A percentile compares a stretch with the other conserved stretches of the same genome.
These are phyloP conservation scores for Trichophyton equinum DNA, from an alignment of 2,329 filamentous ascomycete genomes.

Conservation along the genomic window DNA sequence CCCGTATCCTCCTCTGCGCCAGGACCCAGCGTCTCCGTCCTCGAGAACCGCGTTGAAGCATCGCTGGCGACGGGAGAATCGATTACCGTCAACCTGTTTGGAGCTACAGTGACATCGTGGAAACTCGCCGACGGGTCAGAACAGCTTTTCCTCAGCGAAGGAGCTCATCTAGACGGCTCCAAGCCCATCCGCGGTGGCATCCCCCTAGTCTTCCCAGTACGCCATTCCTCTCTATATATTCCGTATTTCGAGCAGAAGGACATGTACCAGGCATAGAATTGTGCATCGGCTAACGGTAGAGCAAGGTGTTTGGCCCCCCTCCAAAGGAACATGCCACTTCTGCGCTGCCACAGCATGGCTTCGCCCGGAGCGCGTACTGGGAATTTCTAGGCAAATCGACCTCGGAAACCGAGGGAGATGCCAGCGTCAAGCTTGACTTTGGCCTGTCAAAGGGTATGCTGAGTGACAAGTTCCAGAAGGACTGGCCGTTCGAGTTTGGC, in stretches of 20 bases:
- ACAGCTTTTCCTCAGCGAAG: conserved; percentile 75
- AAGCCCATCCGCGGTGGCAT: conserved; percentile 88
- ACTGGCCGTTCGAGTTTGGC: conserved; percentile 79
- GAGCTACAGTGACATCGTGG: conserved; percentile 89
- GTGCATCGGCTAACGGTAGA: background rate
- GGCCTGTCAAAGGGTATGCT: conserved; percentile 67
- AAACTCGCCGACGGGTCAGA: conserved; percentile 67
- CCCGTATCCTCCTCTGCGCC: conserved; percentile 60
- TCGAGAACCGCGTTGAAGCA: conserved; percentile 63
- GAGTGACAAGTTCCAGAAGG: conserved; percentile 51
- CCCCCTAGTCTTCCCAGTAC: conserved; percentile 82
- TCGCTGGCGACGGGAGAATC: conserved; percentile 75
- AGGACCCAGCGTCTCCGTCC: conserved; percentile 65
- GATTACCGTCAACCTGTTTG: conserved; percentile 74
- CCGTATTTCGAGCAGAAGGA: background rate
- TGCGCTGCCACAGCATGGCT: conserved; percentile 58
- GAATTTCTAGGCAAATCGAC: conserved; percentile 84
- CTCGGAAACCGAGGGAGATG: conserved; percentile 50
- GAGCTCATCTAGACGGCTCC: conserved; percentile 67
- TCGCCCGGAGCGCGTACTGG: conserved; percentile 48
- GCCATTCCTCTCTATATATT: conserved; percentile 21
- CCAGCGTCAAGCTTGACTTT: conserved; percentile 87
- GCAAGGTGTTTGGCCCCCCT: conserved; percentile 70
- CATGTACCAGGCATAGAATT: no score
- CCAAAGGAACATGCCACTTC: conserved; percentile 65